A percentile compares a stretch with the other conserved stretches of the same genome.
These are phyloP conservation scores for Rutstroemia sp. DNA, from an alignment of 2,329 filamentous ascomycete species.

Conservation along the genomic window DNA sequence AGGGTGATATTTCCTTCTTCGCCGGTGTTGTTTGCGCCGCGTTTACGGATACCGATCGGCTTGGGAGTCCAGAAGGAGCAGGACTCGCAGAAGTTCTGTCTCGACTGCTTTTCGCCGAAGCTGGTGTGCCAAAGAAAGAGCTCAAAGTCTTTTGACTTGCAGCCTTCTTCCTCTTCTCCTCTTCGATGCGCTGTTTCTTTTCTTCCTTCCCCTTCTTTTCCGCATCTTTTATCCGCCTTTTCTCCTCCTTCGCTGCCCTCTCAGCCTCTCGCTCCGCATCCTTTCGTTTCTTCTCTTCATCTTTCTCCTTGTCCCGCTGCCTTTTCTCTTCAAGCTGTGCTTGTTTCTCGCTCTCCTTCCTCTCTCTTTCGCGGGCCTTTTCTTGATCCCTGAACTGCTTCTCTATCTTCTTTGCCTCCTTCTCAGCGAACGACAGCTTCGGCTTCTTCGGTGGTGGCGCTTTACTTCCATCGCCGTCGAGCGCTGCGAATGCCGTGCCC, in stretches of 20 bases:
- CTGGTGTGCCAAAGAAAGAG: slow-evolving; percentile 19
- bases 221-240: slow-evolving; percentile 27
- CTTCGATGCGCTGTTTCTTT: slow-evolving; percentile 36
- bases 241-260: slow-evolving; percentile 29
- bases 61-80: slow-evolving; percentile 14
- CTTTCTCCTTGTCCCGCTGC: slow-evolving; percentile 35
- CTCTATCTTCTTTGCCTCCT: slow-evolving; percentile 32
- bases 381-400: slow-evolving; percentile 25
- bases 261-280: slow-evolving; percentile 27
- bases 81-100: slow-evolving; percentile 22
- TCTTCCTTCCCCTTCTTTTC: slow-evolving; percentile 29
- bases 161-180: slow-evolving; percentile 40
- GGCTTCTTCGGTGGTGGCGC: slow-evolving; percentile 21
- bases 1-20: slow-evolving; percentile 28
- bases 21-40: slow-evolving; percentile 20
- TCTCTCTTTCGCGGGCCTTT: slow-evolving; percentile 28
- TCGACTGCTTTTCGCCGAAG: slow-evolving; percentile 9
- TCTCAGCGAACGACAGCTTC: slow-evolving; percentile 25
- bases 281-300: slow-evolving; percentile 34
- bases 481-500: slow-evolving; percentile 15
- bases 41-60: slow-evolving; percentile 8
- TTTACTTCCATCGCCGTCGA: slow-evolving; percentile 11
- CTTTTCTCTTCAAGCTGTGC: slow-evolving; percentile 27
- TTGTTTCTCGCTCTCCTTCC: slow-evolving; percentile 28
- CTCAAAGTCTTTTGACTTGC: slow-evolving; percentile 37